Evolutionary conservation across 2,329 filamentous ascomycete genomes (phyloP), one percentile per base, ranked within the genome.

Genomic region (Claviceps sp.): DNA sequence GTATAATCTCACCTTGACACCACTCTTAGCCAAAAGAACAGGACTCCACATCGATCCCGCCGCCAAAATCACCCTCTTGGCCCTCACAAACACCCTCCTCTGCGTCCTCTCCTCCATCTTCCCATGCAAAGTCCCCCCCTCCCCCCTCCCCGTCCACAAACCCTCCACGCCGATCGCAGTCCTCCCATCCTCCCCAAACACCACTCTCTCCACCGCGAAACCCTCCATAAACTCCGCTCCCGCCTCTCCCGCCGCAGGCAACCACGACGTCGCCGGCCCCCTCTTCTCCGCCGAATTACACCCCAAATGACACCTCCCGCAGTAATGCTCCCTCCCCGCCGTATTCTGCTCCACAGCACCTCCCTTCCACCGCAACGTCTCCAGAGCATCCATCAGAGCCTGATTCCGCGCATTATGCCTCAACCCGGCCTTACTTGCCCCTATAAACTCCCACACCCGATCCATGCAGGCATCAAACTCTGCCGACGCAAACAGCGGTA

Each of bases 171-270:
- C 90, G 0, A 75, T 76, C 0, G 86, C 87, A 4, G 74, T 75
- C 57, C 75, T 78, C 7, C 68, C 70, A 42, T 63, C 62, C 14
- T 76, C 71, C 22, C 82, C 78, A 63, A 95, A 95, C 0, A 86
- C 57, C 16, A 96, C 72, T 54, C 77, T 76, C 13, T 86, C 78
- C 0, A 82, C 86, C 20, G 81, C 68, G 60, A 93, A 88, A 0
- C 89, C 89, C 70, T 96, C 88, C 53, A 94, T 78, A 63, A 95
- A 95, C 56, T 77, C 73, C 1, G 89, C 86, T 0, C 89, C 89
- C 0, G 85, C 81, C 50, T 76, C 75, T 1, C 83, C 85, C 2
- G 91, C 89, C 59, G 89, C 87, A 0, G 86, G 86, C 14, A 96
- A 72, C 74, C 82, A 96, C 6, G 80, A 81, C 24, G 86, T 81